Evolutionary conservation across 805 yeast species (phyloP).

Genomic region (Hanseniaspora osmophila): DNA sequence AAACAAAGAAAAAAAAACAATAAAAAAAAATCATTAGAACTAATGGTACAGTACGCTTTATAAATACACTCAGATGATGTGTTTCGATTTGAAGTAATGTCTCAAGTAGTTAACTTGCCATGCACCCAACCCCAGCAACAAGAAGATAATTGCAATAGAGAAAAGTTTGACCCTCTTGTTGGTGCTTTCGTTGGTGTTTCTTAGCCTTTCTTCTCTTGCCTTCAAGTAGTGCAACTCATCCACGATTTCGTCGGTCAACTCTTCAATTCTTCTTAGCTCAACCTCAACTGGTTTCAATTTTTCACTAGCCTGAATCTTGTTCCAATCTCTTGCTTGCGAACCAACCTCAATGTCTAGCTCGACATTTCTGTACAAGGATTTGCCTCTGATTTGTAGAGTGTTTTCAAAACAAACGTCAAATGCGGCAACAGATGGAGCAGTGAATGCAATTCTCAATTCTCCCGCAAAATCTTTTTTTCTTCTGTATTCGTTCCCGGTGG

Average conservation of each 20-base stretch:
- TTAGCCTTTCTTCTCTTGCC: slow-evolving; percentile 76
- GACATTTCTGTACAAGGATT: slow-evolving; percentile 47
- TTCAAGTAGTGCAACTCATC: slow-evolving; percentile 73
- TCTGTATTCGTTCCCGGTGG: slow-evolving; percentile 75
- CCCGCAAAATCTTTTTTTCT: slow-evolving; percentile 67
- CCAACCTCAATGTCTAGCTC: slow-evolving; percentile 92
- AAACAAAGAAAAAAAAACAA: neutral
- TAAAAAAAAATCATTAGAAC: neutral
- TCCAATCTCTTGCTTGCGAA: slow-evolving; percentile 96
- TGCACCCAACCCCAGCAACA: slow-evolving; percentile 65
- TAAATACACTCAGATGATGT: slow-evolving; percentile 35
- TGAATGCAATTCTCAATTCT: slow-evolving; percentile 62
- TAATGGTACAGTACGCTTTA: too few relatives aligned
- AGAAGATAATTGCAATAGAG: slow-evolving; percentile 51
- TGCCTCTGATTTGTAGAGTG: slow-evolving; percentile 26
- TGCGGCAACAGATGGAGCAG: slow-evolving; percentile 60
- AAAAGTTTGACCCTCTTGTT: slow-evolving; percentile 85
- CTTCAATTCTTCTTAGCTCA: slow-evolving; percentile 76
- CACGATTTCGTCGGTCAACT: slow-evolving; percentile 67
- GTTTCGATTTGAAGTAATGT: slow-evolving; percentile 80
- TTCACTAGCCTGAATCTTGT: slow-evolving; percentile 81
- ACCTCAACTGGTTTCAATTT: slow-evolving; percentile 87
- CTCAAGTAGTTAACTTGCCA: slow-evolving; percentile 92
- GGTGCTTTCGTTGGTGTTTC: slow-evolving; percentile 95
- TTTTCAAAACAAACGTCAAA: slow-evolving; percentile 89